Base-by-base conservation (phyloP, 1,284 basidiomycete genomes). In the Puccinia novopanici region DNA sequence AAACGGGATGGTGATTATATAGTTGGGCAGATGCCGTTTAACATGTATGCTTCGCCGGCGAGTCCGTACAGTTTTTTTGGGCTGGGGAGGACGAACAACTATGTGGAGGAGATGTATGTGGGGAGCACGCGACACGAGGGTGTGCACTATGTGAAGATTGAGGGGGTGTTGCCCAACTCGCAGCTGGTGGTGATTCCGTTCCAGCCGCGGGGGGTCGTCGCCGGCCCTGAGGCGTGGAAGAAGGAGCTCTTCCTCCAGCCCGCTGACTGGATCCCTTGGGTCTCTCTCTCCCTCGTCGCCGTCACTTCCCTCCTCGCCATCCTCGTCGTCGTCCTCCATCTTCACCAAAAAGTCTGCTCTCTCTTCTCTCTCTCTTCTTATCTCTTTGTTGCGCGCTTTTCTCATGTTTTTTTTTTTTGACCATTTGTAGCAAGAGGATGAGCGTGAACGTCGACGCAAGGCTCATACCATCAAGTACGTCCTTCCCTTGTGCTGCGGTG, bases 31-130 rank as follows among this genome's bases (percentile, higher is more conserved):
- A 90, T 98, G 5, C 91, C 96, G 1, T 95, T 97, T 85, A 93
- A 93, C 0, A 90, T 91, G 0, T 98, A 98, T 84, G 92, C 96
- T 72, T 88, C 95, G 12, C 89, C 99, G 13, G 89, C 91, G 72
- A 92, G 93, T 0, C 96, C 97, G 0, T 98, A 98, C 85, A 90
- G 93, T 2, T 98, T 95, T 89, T 94, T 99, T 84, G 97, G 97
- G 0, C 90, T 99, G 2, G 97, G 97, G 0, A 90, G 97, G 61
- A 99, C 96, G n/a, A 99, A 99, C 87, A 99, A 99, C 86, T 99
- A 99, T 87, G 94, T 99, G 84, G 97, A 99, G 88, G 95, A 95
- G 85, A 89, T 97, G 4, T 94, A 95, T 85, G 92, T 96, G 12
- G 95, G 95, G 17, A 91, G 93, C 1, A 95, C 94, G 3, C 89